Conservation (phyloP, 139 green algal genomes). For the Nannochloris sp. region DNA sequence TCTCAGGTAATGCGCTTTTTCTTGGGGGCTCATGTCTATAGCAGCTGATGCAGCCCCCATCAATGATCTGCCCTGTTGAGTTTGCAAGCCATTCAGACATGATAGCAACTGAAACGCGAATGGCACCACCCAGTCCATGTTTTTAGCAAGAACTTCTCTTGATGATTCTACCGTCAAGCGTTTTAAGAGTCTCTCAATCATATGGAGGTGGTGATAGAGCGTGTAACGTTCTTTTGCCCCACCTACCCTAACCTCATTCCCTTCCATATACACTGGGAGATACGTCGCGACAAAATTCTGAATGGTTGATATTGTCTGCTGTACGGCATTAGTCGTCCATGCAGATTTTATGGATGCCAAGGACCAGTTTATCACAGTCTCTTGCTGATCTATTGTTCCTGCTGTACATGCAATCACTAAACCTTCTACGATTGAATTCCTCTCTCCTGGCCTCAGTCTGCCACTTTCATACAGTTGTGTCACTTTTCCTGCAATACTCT, state of each 20-base stretch:
- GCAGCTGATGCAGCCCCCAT: slow-evolving; percentile 23
- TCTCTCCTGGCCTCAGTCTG: slow-evolving; percentile 51
- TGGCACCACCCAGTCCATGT: slow-evolving; percentile 43
- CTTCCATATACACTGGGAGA: slow-evolving; percentile 17
- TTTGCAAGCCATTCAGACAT: slow-evolving; percentile 45
- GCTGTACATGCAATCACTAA: slow-evolving; percentile 34
- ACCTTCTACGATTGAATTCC: slow-evolving; percentile 49
- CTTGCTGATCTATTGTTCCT: slow-evolving; percentile 23
- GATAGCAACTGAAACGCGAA: slow-evolving; percentile 24
- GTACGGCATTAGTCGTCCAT: slow-evolving; percentile 42
- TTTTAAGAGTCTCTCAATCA: slow-evolving; percentile 51
- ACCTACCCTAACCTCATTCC: not conserved
- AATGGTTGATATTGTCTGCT: slow-evolving; percentile 33
- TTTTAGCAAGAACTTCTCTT: slow-evolving; percentile 16
- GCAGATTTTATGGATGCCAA: slow-evolving; percentile 39
- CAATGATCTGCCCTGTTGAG: slow-evolving; percentile 18
- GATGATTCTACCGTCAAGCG: slow-evolving; percentile 3
- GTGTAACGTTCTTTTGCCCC: slow-evolving; percentile 36
- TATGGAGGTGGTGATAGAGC: slow-evolving; percentile 59
- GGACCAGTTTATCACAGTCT: slow-evolving; percentile 31
- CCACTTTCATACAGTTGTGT: slow-evolving; percentile 43
- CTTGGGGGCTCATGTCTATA: slow-evolving; percentile 50
- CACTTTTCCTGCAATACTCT: slow-evolving; percentile 40
- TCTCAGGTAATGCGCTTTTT: slow-evolving; percentile 50
- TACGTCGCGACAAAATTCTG: slow-evolving; percentile 36